Base-by-base conservation (phyloP, 192 early-diverging fungal genomes). In the Podila clonocystis region DNA sequence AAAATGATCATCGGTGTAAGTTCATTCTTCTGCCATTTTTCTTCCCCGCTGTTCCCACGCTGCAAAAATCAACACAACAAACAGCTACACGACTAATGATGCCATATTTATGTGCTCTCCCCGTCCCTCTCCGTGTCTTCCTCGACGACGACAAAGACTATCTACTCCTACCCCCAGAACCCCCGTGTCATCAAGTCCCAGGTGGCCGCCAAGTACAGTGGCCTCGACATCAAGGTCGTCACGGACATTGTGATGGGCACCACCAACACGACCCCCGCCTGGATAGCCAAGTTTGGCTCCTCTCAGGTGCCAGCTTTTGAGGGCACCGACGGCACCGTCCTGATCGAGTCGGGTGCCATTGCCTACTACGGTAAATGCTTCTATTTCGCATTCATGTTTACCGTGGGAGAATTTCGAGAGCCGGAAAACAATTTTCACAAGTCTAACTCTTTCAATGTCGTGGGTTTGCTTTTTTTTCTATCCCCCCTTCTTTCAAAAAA, bases 261-360 rank as follows among this genome's bases (percentile, higher is more conserved):
- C 22, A 85, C 89, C 86, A 93, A 91, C 89, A 89, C 90, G 85
- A 89, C 85, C 28, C 82, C 90, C 58, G 95, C 91, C 83, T 96
- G 87, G 86, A 80, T 92, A 68, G 88, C 89, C 85, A 97, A 97
- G 87, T 97, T 92, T 89, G 50, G 55, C 33, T 6, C 19, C 22
- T 59, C 49, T 11, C 49, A 74, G 90, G 87, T 95, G 60, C 96
- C 96, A 29, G 90, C 79, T 22, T 96, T 94, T 49, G 96, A 95
- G 79, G 85, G 86, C 67, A 84, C 91, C 61, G 91, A 96, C 38
- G 93, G 91, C 55, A 85, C 22, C 24, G 26, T 67, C 60, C 87
- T 86, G 60, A 58, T 67, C 49, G 95, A 97, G 86, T 91, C 89
- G 72, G 89, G 80, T 78, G 96, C 94, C 70, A 97, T 97, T 75